A percentile compares a stretch with the other conserved stretches of the same genome.
Conservation (phyloP, 805 yeast genomes). For the Saccharomycopsis capsularis region DNA sequence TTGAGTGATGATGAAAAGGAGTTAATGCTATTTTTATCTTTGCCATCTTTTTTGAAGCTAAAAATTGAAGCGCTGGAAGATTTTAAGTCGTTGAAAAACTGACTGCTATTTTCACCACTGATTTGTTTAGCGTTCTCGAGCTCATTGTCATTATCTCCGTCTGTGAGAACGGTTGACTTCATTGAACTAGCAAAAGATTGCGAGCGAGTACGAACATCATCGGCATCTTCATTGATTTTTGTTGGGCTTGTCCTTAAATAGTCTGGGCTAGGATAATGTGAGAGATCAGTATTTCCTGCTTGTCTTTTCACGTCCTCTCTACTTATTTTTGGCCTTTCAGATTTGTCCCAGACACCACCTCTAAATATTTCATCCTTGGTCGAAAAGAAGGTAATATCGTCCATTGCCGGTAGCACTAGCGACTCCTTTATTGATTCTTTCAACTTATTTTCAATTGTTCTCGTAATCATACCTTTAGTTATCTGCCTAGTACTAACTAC, state of each 20-base stretch:
- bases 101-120: neutral
- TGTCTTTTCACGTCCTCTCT: neutral
- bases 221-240: neutral
- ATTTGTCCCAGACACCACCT: conserved; percentile 87
- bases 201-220: neutral
- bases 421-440: conserved; percentile 74
- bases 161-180: neutral
- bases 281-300: neutral
- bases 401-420: conserved; percentile 82
- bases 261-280: neutral
- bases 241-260: neutral
- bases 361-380: conserved; percentile 67
- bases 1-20: neutral
- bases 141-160: neutral
- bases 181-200: conserved; percentile 6
- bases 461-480: conserved; percentile 71
- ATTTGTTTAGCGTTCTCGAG: neutral
- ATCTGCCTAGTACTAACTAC: conserved; percentile 81
- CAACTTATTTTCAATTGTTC: conserved; percentile 68
- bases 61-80: conserved; percentile 5
- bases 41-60: conserved; percentile 1
- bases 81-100: neutral
- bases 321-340: neutral
- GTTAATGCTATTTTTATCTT: neutral
- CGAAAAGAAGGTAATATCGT: conserved; percentile 68